Evolutionary conservation across 768 basidiomycete species (phyloP), one percentile per base, ranked within the genome.

Genomic region (Hydnomerulius pinastri): DNA sequence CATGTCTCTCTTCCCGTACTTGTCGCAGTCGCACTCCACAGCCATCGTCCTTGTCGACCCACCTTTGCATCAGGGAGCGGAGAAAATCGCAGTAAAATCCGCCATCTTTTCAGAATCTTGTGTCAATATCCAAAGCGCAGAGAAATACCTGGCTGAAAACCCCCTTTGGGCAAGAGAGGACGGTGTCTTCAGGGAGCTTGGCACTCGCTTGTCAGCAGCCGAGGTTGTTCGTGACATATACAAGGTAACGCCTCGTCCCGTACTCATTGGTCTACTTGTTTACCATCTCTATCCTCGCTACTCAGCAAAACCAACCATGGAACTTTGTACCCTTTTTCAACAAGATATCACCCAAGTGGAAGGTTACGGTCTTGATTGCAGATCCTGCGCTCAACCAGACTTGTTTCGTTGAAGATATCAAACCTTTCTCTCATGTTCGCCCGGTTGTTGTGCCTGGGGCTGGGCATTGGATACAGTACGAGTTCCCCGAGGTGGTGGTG

Each of bases 381-480:
- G 55, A 57, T 47, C 45, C 54, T 13, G 41, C 37, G 6, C 38
- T 56, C 15, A 20, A 50, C 1, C 58, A 49, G 12, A 42, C 25
- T 10, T 54, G 36, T 37, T 47, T 48, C 37, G 15, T 48, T 29
- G 53, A 55, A 6, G 43, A 32, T 35, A 30, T 53, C 25, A 20
- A 44, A 30, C 45, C 45, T 4, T 40, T 43, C 47, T 28, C 57
- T 30, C 28, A 48, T 11, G 37, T 61, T 27, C 54, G 50, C 39
- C 21, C 44, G 29, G 38, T 51, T 23, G 21, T 45, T 23, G 53
- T 56, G 18, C 39, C 40, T 5, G 33, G 38, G 32, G 50, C 61
- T 4, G 45, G 44, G 13, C 57, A 59, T 41, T 63, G 57, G 60
- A 62, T 48, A 25, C 61, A 59, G 32, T 32, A 51, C 11, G 56